Percentiles rank a stretch among this genome's conserved stretches.
phyloP scores from a whole-genome alignment of 2,329 filamentous ascomycete genomes.

The Aspergillus sp. region DNA sequence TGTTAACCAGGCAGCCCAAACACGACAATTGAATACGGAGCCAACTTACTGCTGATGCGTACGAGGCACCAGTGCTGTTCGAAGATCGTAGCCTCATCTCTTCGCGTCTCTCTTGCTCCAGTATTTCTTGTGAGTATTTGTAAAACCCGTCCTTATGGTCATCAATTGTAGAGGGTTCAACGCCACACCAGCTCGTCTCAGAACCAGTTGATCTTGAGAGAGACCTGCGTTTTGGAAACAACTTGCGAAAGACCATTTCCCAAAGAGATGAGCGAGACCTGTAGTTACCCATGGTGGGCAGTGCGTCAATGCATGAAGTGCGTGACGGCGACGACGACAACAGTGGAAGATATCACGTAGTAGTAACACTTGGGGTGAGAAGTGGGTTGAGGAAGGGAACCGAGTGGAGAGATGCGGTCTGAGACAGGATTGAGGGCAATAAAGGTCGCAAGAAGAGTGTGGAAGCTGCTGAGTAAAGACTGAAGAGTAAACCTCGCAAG shows the following conservation, averaged over 20 bases:
- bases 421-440: background rate
- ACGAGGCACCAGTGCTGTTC: slow-evolving; percentile 20
- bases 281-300: slow-evolving; percentile 10
- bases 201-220: background rate
- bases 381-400: no score
- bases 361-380: no score
- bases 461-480: background rate
- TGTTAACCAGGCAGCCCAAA: background rate
- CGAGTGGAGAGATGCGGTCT: no score
- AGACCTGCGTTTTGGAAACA: slow-evolving; percentile 18
- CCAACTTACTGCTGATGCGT: slow-evolving; percentile 21
- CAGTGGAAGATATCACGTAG: no score
- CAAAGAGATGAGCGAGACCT: slow-evolving; percentile 18
- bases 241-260: slow-evolving; percentile 16
- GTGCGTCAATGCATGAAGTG: background rate
- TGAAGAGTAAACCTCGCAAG: background rate
- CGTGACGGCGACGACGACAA: background rate
- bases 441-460: background rate
- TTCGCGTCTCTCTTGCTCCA: slow-evolving; percentile 12
- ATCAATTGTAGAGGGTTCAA: slow-evolving; percentile 8
- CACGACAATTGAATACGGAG: background rate
- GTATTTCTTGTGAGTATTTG: slow-evolving; percentile 22
- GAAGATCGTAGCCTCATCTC: slow-evolving; percentile 11
- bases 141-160: slow-evolving; percentile 24
- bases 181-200: background rate